These are phyloP conservation scores for Phalaenopsis hybrid DNA, from an alignment of 116 monocot species.

Conservation along the genomic window DNA sequence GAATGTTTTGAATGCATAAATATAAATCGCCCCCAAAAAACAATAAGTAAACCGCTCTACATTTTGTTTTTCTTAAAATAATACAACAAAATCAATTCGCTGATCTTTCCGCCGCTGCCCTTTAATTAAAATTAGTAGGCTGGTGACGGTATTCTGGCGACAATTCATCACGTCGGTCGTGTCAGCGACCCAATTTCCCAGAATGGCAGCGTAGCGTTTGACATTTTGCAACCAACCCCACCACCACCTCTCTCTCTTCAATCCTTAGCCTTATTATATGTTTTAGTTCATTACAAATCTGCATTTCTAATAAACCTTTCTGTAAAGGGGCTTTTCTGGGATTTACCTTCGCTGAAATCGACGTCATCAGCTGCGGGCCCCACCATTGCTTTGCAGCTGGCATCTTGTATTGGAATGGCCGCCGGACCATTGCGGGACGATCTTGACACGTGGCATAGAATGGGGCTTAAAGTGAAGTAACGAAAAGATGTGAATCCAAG, in stretches of 20 bases:
- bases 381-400: background rate
- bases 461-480: no score
- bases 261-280: background rate
- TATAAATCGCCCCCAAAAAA: no score
- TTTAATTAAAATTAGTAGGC: background rate
- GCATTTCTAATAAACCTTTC: background rate
- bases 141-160: background rate
- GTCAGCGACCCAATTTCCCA: background rate
- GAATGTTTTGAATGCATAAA: no score
- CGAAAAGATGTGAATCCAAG: no score
- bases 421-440: no score
- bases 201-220: slow-evolving; percentile 1
- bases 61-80: no score
- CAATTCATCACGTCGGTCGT: background rate
- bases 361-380: background rate
- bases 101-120: background rate
- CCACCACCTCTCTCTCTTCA: background rate
- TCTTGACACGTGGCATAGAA: no score
- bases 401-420: no score
- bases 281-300: background rate
- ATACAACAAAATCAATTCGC: no score
- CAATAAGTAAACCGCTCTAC: no score
- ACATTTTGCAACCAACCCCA: background rate
- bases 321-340: background rate
- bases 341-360: background rate